These are phyloP conservation scores for Aspergillus caelatus DNA, from an alignment of 2,329 filamentous ascomycete genomes.

Conservation along the genomic window DNA sequence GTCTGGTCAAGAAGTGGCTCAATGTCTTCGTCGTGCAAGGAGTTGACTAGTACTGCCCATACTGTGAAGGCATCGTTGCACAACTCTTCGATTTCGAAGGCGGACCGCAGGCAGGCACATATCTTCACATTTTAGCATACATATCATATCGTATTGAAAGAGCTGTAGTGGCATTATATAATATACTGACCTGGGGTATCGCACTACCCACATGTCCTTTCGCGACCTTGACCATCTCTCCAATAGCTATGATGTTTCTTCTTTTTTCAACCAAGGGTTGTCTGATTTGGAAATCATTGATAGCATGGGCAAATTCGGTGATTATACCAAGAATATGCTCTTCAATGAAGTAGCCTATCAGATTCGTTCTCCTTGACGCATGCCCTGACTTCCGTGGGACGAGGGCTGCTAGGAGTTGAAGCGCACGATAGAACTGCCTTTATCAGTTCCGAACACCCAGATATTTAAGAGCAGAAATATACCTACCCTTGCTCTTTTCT, in stretches of 20 bases:
- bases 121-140: constrained; percentile 60
- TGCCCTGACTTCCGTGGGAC: constrained; percentile 53
- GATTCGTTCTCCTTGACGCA: constrained; percentile 55
- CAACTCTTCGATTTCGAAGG: constrained; percentile 73
- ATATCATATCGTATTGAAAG: neutral
- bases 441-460: constrained; percentile 11
- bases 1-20: constrained; percentile 82
- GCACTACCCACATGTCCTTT: constrained; percentile 74
- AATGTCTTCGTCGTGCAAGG: constrained; percentile 77
- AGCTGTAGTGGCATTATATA: neutral
- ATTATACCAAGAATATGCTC: constrained; percentile 85
- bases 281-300: constrained; percentile 68
- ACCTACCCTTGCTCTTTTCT: constrained; percentile 59
- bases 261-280: constrained; percentile 69
- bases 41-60: constrained; percentile 77
- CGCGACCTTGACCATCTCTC: constrained; percentile 81
- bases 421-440: constrained; percentile 52
- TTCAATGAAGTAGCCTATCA: constrained; percentile 76
- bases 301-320: constrained; percentile 73
- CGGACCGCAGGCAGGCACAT: constrained; percentile 86
- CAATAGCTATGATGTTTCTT: constrained; percentile 78
- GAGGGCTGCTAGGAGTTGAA: constrained; percentile 53
- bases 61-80: constrained; percentile 77
- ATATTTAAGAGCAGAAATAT: neutral
- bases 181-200: constrained; percentile 72